Evolutionary conservation across 257 asterid genomes (phyloP).

Genomic region (Solanum pimpinellifolium): DNA sequence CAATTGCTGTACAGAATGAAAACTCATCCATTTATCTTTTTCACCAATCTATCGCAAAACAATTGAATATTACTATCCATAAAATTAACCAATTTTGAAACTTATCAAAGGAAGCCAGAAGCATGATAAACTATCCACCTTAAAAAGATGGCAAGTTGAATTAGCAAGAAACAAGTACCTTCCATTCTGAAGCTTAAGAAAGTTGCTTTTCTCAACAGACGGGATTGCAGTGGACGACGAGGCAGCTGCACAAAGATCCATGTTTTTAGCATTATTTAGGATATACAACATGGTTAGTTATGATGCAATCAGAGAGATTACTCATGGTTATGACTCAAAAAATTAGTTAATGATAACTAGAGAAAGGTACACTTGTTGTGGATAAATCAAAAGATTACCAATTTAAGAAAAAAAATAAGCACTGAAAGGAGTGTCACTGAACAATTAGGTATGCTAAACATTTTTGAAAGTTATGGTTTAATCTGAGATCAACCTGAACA

Average conservation of each 20-base stretch:
- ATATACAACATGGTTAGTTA: neutral
- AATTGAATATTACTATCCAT: neutral
- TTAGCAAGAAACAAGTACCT: slow-evolving; percentile 32
- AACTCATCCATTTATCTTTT: neutral
- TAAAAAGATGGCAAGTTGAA: neutral
- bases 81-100: neutral
- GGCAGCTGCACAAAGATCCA: slow-evolving; percentile 55
- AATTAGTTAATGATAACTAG: neutral
- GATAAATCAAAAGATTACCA: neutral
- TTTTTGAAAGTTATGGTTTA: slow-evolving; percentile 25
- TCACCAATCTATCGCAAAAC: neutral
- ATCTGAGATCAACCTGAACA: slow-evolving; percentile 71
- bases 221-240: slow-evolving; percentile 41
- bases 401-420: neutral
- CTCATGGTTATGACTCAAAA: neutral
- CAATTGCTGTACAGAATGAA: neutral
- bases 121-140: neutral
- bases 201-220: slow-evolving; percentile 49
- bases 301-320: neutral
- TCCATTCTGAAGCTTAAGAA: slow-evolving; percentile 98
- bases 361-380: neutral
- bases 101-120: neutral
- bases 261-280: slow-evolving; percentile 4
- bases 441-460: slow-evolving; percentile 16
- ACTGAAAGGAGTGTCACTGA: slow-evolving; percentile 7